Evolutionary conservation across 1,284 basidiomycete genomes (phyloP), one percentile per base, ranked within the genome.

Genomic region (Sanghuangporus sanghuang): DNA sequence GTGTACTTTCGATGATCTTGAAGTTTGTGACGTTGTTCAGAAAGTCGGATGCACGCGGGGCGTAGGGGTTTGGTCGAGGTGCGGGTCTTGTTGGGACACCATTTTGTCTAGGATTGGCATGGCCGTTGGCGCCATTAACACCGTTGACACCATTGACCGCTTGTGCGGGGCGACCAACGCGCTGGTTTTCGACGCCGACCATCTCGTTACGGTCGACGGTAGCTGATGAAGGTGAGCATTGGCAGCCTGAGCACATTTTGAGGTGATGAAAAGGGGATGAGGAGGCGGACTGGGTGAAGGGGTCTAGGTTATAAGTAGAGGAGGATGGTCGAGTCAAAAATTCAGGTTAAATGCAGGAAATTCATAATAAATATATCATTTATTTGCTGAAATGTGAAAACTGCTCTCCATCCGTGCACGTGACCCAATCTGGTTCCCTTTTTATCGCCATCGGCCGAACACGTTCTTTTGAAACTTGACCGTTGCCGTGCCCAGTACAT

Each of bases 1-100:
- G 84, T 8, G 96, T 98, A 71, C 91, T 94, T 80, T 98, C 96
- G 74, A 98, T 98, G 78, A 98, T 98, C 79, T 89, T 92, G 80
- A 95, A 96, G 79, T 96, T 96, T 62, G 86, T 90, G 68, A 95
- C 82, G 75, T 96, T 96, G 76, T 89, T 95, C 68, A 96, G 77
- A 76, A 96, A 96, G 76, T 96, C 95, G 21, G 91, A 85, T 18
- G 90, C 90, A n/a, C 93, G 85, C 27, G 92, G 87, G 49, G 90
- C 92, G 75, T 96, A 96, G 52, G 93, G 90, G 74, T 94, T 95
- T 68, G 78, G 77, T 58, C 79, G 76, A 66, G 83, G 81, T 66
- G 59, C 57, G 59, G 59, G 71, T 65, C 60, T 73, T 55, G 73
- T 71, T 44, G 62, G 58, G 49, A 75, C 71, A 56, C 68, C 61